Conservation (phyloP, 2,329 filamentous ascomycete species). For the Aspergillus aculeatinus region DNA sequence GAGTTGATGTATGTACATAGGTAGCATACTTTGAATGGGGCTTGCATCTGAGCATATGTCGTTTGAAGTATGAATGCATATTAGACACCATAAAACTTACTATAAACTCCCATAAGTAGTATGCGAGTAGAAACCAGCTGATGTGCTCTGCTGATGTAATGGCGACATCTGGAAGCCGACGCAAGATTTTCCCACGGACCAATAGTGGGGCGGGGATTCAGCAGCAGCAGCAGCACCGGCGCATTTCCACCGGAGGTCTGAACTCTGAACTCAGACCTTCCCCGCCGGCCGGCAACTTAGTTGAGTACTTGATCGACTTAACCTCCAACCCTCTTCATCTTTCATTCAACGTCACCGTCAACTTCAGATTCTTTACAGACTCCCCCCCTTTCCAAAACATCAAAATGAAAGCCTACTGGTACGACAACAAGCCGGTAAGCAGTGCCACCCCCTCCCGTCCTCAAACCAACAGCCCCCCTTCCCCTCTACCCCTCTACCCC, state of each 20-base stretch:
- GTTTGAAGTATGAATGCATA: too few relatives aligned
- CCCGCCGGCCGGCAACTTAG: neutral
- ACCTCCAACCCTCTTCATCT: too few relatives aligned
- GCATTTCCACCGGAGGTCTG: neutral
- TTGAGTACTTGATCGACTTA: neutral
- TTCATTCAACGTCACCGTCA: neutral
- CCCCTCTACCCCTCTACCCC: neutral
- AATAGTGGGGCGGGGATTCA: slow-evolving; percentile 30
- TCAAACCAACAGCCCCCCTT: neutral
- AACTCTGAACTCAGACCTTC: neutral
- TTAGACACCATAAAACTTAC: too few relatives aligned
- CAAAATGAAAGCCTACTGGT: slow-evolving; percentile 70
- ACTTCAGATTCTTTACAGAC: neutral
- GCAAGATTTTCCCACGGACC: slow-evolving; percentile 9
- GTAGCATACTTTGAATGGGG: neutral
- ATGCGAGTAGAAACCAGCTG: neutral
- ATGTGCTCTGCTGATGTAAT: slow-evolving; percentile 20
- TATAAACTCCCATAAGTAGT: too few relatives aligned
- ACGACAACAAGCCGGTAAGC: slow-evolving; percentile 63
- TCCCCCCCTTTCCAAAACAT: neutral
- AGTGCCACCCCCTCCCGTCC: too few relatives aligned
- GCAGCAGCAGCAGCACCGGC: neutral
- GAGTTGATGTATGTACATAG: neutral
- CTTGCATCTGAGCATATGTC: too few relatives aligned
- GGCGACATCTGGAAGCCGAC: slow-evolving; percentile 3